These are phyloP conservation scores for Takashimella koratensis DNA, from an alignment of 1,284 basidiomycete genomes.

Conservation along the genomic window DNA sequence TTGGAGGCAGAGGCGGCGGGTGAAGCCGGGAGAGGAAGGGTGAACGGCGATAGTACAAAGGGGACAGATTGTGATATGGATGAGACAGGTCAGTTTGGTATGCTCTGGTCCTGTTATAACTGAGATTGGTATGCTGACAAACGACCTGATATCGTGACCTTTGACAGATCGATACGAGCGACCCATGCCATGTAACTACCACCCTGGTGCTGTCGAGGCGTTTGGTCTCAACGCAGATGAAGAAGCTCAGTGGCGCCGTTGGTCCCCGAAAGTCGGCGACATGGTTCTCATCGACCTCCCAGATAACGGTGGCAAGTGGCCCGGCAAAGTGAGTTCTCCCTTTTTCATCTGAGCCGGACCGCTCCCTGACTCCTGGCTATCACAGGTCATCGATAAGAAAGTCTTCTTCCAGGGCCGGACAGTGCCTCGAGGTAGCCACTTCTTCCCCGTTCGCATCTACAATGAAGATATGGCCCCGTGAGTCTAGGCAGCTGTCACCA, in stretches of 20 bases:
- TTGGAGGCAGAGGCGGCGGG: constrained; percentile 27
- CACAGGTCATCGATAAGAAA: constrained; percentile 43
- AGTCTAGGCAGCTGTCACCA: too few relatives aligned
- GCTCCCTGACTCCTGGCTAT: not conserved
- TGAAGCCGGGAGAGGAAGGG: constrained; percentile 14
- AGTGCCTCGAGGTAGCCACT: constrained; percentile 40
- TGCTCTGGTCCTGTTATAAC: too few relatives aligned
- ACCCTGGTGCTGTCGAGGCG: constrained; percentile 29
- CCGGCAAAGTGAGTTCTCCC: constrained; percentile 33
- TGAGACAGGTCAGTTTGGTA: not conserved
- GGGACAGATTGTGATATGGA: not conserved
- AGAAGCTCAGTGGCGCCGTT: constrained; percentile 35
- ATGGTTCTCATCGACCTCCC: constrained; percentile 37
- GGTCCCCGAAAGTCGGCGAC: constrained; percentile 36
- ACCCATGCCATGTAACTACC: constrained; percentile 19
- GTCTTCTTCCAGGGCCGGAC: constrained; percentile 41
- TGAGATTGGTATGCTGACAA: too few relatives aligned
- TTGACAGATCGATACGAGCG: constrained; percentile 8
- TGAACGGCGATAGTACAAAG: not conserved
- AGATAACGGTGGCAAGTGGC: constrained; percentile 28
- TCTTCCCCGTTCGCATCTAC: constrained; percentile 42
- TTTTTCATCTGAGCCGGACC: not conserved
- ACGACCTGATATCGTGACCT: too few relatives aligned
- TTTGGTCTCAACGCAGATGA: constrained; percentile 30
- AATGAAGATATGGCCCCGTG: constrained; percentile 32